Evolutionary conservation across 352 stramenopile species (phyloP).

Genomic region (Globisporangium iwayamae): DNA sequence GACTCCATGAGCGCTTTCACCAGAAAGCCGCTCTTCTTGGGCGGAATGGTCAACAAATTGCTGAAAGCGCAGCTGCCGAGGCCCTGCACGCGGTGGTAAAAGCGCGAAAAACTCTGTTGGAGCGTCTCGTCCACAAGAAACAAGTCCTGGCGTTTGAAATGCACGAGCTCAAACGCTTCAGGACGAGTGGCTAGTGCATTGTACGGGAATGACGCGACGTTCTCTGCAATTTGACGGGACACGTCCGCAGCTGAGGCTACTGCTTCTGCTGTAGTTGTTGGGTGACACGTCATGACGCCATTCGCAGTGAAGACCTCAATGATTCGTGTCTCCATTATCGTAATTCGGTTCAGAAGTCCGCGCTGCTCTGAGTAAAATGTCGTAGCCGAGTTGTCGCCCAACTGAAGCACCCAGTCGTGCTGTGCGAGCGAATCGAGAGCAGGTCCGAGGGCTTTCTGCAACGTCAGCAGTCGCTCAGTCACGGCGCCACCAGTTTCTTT

Average conservation of each 20-base stretch:
- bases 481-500: conserved; percentile 5
- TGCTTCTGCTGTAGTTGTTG: not conserved
- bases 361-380: conserved; percentile 55
- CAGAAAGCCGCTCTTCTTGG: conserved; percentile 74
- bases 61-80: conserved; percentile 60
- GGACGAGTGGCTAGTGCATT: conserved; percentile 27
- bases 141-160: conserved; percentile 80
- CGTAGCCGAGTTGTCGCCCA: not conserved
- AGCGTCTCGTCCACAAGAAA: conserved; percentile 75
- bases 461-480: conserved; percentile 5
- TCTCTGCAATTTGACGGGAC: conserved; percentile 66
- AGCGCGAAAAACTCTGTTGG: conserved; percentile 45
- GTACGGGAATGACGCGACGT: conserved; percentile 51
- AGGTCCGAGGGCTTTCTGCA: conserved; percentile 25
- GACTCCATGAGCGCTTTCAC: conserved; percentile 79
- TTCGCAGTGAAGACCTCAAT: conserved; percentile 40
- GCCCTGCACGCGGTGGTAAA: conserved; percentile 57
- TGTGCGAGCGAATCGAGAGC: conserved; percentile 33
- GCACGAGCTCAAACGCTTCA: conserved; percentile 53
- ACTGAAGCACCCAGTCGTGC: conserved; percentile 37
- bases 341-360: conserved; percentile 40
- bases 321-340: conserved; percentile 54
- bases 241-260: conserved; percentile 34
- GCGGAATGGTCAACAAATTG: conserved; percentile 45
- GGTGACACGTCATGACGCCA: conserved; percentile 17